Evolutionary conservation across 2,329 filamentous ascomycete genomes (phyloP).

Genomic region (Aspergillus viridinutans): DNA sequence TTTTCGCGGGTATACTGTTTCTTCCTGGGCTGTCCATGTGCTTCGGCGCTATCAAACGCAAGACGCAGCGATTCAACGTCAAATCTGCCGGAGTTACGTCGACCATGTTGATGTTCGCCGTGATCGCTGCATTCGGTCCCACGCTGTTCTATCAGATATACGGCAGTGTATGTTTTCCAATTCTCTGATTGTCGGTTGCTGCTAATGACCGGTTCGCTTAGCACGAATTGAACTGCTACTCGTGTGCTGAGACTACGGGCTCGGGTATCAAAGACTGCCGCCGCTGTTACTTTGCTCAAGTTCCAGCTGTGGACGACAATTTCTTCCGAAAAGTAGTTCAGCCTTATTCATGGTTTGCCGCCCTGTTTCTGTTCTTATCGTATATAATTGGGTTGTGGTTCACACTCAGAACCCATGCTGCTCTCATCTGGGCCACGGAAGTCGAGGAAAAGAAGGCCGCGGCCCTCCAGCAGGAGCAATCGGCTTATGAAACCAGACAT

Average conservation of each 20-base stretch:
- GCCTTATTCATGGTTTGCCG: slow-evolving; percentile 88
- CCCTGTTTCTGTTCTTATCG: slow-evolving; percentile 79
- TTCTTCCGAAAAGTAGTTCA: slow-evolving; percentile 90
- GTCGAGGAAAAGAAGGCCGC: slow-evolving; percentile 66
- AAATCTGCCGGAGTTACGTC: slow-evolving; percentile 94
- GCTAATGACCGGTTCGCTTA: slow-evolving; percentile 39
- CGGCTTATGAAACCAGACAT: slow-evolving; percentile 33
- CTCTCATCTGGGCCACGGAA: slow-evolving; percentile 93
- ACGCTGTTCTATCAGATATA: slow-evolving; percentile 99
- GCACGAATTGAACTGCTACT: slow-evolving; percentile 84
- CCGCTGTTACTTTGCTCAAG: slow-evolving; percentile 89
- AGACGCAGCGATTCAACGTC: slow-evolving; percentile 97
- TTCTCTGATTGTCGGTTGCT: neutral
- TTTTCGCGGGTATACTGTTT: slow-evolving; percentile 94
- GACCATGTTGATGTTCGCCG: slow-evolving; percentile 94
- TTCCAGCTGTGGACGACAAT: slow-evolving; percentile 73
- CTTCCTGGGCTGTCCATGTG: slow-evolving; percentile 96
- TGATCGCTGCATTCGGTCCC: slow-evolving; percentile 90
- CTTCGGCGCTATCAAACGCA: slow-evolving; percentile 94
- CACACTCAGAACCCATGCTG: slow-evolving; percentile 89
- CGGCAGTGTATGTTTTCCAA: slow-evolving; percentile 62
- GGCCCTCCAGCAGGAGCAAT: slow-evolving; percentile 25
- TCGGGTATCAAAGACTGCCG: slow-evolving; percentile 64
- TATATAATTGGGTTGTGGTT: slow-evolving; percentile 95
- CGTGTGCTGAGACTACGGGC: slow-evolving; percentile 53